Conservation (phyloP, 2,329 filamentous ascomycete species). For the Nothomitra cinnamomea region DNA sequence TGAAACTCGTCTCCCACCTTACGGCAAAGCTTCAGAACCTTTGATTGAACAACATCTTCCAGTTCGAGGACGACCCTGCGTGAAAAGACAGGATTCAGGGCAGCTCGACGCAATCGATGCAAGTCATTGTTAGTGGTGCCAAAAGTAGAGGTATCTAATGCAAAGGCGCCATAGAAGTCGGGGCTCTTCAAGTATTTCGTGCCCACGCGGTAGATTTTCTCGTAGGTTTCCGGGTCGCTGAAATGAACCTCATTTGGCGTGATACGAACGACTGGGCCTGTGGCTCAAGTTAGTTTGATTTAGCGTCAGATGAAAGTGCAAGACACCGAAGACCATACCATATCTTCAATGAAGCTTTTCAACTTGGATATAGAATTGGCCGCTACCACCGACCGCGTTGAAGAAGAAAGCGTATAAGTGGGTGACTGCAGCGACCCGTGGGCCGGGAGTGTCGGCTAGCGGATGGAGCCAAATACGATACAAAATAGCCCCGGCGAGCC, state of each 20-base stretch:
- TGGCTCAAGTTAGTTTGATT: too few relatives aligned
- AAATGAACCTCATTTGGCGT: background rate
- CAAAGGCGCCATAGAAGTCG: background rate
- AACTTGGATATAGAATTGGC: background rate
- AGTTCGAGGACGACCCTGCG: conserved; percentile 5
- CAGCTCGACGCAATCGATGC: background rate
- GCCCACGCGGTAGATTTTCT: background rate
- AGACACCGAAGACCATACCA: conserved; percentile 9
- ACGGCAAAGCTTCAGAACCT: conserved; percentile 13
- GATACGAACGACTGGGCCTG: conserved; percentile 1
- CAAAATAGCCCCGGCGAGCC: background rate
- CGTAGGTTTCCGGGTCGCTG: background rate
- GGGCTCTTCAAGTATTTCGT: background rate
- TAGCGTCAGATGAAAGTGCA: too few relatives aligned
- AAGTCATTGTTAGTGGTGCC: background rate
- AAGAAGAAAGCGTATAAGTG: conserved; percentile 2
- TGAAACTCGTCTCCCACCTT: conserved; percentile 12
- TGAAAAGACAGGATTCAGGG: background rate
- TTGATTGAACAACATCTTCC: conserved; percentile 14
- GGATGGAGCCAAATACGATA: conserved; percentile 3
- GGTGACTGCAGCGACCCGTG: background rate
- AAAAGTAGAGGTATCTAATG: background rate
- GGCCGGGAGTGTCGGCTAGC: conserved; percentile 7
- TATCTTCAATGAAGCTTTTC: background rate
- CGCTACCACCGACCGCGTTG: background rate